Conservation (phyloP, 2,329 filamentous ascomycete genomes). For the Diaporthe destruens region DNA sequence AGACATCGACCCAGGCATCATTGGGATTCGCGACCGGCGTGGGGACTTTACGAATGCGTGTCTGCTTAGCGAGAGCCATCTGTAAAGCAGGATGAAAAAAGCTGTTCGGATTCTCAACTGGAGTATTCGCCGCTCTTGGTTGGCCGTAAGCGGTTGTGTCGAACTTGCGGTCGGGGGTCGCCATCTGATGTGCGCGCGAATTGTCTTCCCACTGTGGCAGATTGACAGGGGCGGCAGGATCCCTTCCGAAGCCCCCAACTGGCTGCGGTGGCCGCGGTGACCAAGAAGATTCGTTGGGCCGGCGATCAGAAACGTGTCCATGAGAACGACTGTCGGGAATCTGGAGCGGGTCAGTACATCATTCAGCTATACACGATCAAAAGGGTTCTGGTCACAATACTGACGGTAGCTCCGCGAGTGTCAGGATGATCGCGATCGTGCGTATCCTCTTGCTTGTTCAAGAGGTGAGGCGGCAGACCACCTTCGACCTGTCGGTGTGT, state of each 20-base stretch:
- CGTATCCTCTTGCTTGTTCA: not conserved
- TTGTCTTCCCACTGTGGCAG: not conserved
- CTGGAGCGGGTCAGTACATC: not conserved
- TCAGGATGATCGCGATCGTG: not conserved
- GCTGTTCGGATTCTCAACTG: not conserved
- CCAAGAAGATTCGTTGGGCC: not conserved
- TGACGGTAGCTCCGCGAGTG: not conserved
- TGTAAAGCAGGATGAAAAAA: conserved; percentile 10
- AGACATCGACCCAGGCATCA: not conserved
- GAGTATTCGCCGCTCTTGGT: not conserved
- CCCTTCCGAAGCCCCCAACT: not conserved
- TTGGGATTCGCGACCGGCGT: not conserved
- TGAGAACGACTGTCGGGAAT: not conserved
- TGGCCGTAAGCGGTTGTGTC: not conserved
- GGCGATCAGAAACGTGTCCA: not conserved
- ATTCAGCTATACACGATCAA: not conserved
- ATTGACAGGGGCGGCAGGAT: not conserved
- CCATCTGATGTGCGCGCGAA: conserved; percentile 1
- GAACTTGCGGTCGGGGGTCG: not conserved
- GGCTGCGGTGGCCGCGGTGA: conserved; percentile 3
- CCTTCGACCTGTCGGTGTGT: not conserved
- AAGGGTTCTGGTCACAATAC: not conserved
- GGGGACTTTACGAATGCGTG: not conserved
- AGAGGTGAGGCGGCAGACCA: conserved; percentile 16
- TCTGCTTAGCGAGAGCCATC: not conserved